Conservation (phyloP, 2,329 filamentous ascomycete genomes). For the Xylariaceae sp. region DNA sequence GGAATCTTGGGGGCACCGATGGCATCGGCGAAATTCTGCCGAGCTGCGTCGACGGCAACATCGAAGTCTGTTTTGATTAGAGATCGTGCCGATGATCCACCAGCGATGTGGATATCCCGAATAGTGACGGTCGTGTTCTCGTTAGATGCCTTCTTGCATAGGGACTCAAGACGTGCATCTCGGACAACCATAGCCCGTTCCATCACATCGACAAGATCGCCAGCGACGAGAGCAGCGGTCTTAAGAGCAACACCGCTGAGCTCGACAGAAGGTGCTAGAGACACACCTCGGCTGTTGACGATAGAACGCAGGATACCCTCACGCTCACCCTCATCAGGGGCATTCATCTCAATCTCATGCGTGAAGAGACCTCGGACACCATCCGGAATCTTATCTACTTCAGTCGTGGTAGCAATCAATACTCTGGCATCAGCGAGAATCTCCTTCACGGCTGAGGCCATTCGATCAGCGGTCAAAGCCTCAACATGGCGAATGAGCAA, state of each 20-base stretch:
- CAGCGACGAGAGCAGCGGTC: constrained; percentile 90
- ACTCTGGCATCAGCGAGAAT: constrained; percentile 75
- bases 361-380: constrained; percentile 87
- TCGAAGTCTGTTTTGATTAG: constrained; percentile 83
- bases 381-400: constrained; percentile 90
- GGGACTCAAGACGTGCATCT: constrained; percentile 65
- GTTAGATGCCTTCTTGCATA: constrained; percentile 50
- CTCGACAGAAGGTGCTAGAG: constrained; percentile 78
- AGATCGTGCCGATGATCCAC: constrained; percentile 71
- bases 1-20: constrained; percentile 98
- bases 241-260: constrained; percentile 83
- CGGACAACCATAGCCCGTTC: constrained; percentile 80
- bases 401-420: constrained; percentile 87
- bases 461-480: constrained; percentile 83
- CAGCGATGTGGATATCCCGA: constrained; percentile 81
- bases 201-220: constrained; percentile 89
- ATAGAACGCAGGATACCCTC: constrained; percentile 80
- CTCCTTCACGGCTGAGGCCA: constrained; percentile 78
- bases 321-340: constrained; percentile 86
- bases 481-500: constrained; percentile 88
- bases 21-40: constrained; percentile 96
- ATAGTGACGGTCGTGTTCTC: constrained; percentile 51
- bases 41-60: constrained; percentile 85
- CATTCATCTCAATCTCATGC: constrained; percentile 88
- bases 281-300: constrained; percentile 67